Evolutionary conservation across 2,329 filamentous ascomycete genomes (phyloP).

Genomic region (Byssoonygena ceratinophila): DNA sequence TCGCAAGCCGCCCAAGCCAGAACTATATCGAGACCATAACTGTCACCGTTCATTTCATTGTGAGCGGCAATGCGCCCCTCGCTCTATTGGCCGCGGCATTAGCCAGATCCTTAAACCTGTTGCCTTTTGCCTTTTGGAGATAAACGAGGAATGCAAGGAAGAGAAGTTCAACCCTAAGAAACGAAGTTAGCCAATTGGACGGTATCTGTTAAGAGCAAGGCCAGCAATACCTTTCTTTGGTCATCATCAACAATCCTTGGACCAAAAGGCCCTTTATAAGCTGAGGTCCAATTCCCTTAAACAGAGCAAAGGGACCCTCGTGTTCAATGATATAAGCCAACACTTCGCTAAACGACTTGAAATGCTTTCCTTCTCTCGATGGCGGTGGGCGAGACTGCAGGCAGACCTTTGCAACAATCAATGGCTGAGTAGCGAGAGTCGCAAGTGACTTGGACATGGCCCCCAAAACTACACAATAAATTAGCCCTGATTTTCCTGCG

Average conservation of each 20-base stretch:
- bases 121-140: slow-evolving; percentile 57
- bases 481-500: slow-evolving; percentile 10
- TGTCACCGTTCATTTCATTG: slow-evolving; percentile 35
- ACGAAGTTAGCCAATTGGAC: slow-evolving; percentile 13
- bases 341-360: slow-evolving; percentile 86
- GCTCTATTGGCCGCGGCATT: slow-evolving; percentile 53
- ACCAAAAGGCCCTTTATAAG: slow-evolving; percentile 86
- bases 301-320: slow-evolving; percentile 72
- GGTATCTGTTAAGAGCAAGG: neutral
- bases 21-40: too few species aligned
- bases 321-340: slow-evolving; percentile 89
- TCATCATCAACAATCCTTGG: slow-evolving; percentile 97
- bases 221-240: slow-evolving; percentile 69
- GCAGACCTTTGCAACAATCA: slow-evolving; percentile 96
- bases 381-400: slow-evolving; percentile 87
- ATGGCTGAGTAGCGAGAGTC: slow-evolving; percentile 81
- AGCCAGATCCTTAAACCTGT: slow-evolving; percentile 59
- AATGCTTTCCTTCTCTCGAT: slow-evolving; percentile 73
- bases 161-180: slow-evolving; percentile 66
- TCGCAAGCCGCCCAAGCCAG: neutral
- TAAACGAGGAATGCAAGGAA: slow-evolving; percentile 83
- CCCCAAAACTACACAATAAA: slow-evolving; percentile 58
- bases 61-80: slow-evolving; percentile 42
- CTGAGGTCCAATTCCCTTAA: slow-evolving; percentile 94
- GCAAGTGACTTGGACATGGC: slow-evolving; percentile 87